These are phyloP conservation scores for Apiospora hydei DNA, from an alignment of 2,329 filamentous ascomycete species.

Conservation along the genomic window DNA sequence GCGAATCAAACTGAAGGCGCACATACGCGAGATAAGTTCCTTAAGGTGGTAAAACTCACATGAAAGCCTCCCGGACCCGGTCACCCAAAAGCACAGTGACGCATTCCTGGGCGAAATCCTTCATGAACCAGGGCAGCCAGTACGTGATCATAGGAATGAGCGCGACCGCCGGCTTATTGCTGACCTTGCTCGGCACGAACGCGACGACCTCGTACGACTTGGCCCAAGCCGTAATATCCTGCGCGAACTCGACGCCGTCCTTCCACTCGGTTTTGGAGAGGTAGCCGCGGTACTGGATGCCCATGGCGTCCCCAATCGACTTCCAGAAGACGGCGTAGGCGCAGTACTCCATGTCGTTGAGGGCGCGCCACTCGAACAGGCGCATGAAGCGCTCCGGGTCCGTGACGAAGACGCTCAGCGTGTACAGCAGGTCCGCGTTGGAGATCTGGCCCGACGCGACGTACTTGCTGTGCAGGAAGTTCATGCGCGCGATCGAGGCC, in stretches of 20 bases:
- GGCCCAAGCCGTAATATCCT: conserved; percentile 57
- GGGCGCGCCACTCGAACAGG: conserved; percentile 72
- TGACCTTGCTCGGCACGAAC: conserved; percentile 62
- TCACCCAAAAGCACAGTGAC: conserved; percentile 70
- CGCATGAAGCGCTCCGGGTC: conserved; percentile 71
- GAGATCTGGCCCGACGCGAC: conserved; percentile 43
- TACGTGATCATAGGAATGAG: conserved; percentile 68
- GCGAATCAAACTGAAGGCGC: no score
- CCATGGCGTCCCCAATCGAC: conserved; percentile 73
- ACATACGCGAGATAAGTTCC: background rate
- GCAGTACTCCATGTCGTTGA: conserved; percentile 72
- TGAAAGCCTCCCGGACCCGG: conserved; percentile 68
- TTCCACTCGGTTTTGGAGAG: conserved; percentile 48
- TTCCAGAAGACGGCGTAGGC: conserved; percentile 76
- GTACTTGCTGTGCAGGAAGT: conserved; percentile 48
- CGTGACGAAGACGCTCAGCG: conserved; percentile 64
- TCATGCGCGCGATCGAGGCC: conserved; percentile 47
- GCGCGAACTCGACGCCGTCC: conserved; percentile 59
- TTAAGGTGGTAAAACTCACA: conserved; percentile 50
- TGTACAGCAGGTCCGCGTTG: conserved; percentile 49
- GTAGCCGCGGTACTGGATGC: conserved; percentile 58
- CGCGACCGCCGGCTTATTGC: conserved; percentile 61
- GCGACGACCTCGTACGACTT: conserved; percentile 63
- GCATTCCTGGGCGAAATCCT: conserved; percentile 56
- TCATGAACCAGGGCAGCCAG: conserved; percentile 54